A percentile compares a stretch with the other conserved stretches of the same genome.
Conservation (phyloP, 768 basidiomycete genomes). For the Leccinum boreale region DNA sequence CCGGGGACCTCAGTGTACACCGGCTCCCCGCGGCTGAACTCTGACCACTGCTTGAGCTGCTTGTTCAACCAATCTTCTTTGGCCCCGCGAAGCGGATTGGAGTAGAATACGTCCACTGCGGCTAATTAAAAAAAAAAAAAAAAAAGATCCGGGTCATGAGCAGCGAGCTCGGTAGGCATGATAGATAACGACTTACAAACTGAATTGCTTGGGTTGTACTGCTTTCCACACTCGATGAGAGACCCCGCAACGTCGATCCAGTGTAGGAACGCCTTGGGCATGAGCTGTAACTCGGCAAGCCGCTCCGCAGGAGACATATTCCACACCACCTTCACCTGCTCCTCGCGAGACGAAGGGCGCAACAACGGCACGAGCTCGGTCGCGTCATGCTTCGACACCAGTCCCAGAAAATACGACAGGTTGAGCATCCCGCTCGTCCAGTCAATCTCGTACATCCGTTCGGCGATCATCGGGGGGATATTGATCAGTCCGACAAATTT, state of each 20-base stretch:
- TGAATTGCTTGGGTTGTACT: constrained; percentile 8
- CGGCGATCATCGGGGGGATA: neutral
- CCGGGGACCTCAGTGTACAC: constrained; percentile 19
- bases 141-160: neutral
- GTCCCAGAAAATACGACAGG: neutral
- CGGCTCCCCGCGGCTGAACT: constrained; percentile 14
- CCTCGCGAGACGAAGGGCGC: neutral
- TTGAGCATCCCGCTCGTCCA: neutral
- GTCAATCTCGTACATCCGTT: neutral
- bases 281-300: neutral
- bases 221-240: neutral
- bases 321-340: neutral
- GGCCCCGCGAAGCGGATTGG: constrained; percentile 12
- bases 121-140: constrained; percentile 7
- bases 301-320: neutral
- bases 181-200: constrained; percentile 13
- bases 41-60: constrained; percentile 18
- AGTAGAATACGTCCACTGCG: constrained; percentile 16
- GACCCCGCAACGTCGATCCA: neutral
- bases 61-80: constrained; percentile 23
- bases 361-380: neutral
- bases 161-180: neutral
- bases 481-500: neutral
- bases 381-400: neutral
- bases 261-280: neutral